phyloP scores from a whole-genome alignment of 208 protist species.

The Jaenimonas drosophilae region DNA sequence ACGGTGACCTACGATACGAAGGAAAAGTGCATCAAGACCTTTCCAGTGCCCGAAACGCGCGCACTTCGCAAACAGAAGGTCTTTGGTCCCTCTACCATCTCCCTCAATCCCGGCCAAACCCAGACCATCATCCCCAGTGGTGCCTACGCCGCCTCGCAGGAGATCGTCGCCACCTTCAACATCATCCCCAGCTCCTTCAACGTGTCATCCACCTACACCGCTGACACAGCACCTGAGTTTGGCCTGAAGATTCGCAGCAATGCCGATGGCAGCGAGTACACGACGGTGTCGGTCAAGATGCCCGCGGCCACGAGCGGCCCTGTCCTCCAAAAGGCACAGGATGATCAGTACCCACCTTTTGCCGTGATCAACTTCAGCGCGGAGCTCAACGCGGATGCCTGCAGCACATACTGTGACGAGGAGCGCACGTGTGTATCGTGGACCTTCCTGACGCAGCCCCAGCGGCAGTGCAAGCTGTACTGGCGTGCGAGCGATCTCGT shows the following conservation, averaged over 20 bases:
- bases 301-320: constrained; percentile 9
- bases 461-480: constrained; percentile 7
- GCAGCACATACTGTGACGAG: constrained; percentile 4
- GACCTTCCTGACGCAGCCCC: constrained; percentile 1
- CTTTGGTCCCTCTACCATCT: neutral
- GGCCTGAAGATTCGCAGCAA: constrained; percentile 6
- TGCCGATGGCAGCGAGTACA: constrained; percentile 1
- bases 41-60: constrained; percentile 6
- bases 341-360: constrained; percentile 6
- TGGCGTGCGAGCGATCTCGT: too few relatives aligned
- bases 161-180: constrained; percentile 32
- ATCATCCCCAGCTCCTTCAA: constrained; percentile 10
- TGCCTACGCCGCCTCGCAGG: constrained; percentile 18
- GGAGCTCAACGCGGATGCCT: constrained; percentile 5
- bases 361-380: constrained; percentile 5
- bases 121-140: constrained; percentile 6
- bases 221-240: constrained; percentile 4
- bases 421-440: constrained; percentile 10
- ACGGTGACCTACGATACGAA: constrained; percentile 11
- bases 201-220: constrained; percentile 3
- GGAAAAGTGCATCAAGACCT: constrained; percentile 5
- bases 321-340: constrained; percentile 7
- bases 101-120: constrained; percentile 11
- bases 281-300: constrained; percentile 20
- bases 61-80: constrained; percentile 5